Base-by-base conservation (phyloP, 768 basidiomycete species). In the Daedalea quercina region DNA sequence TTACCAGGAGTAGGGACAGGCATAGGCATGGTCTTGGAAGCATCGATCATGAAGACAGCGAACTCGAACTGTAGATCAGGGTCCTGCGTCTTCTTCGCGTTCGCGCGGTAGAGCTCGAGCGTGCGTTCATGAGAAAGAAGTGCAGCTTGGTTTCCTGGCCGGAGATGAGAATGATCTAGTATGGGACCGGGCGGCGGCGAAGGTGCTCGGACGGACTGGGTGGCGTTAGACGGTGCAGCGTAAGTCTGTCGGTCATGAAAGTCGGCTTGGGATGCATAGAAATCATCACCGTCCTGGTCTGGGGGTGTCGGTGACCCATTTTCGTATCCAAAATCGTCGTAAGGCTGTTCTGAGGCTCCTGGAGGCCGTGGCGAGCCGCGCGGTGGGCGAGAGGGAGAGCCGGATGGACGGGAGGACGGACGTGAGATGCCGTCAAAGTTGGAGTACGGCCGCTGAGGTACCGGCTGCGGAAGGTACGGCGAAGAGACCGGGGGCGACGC, bases 11-110 rank as follows among this genome's bases (percentile, higher is more conserved):
- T 85, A 15, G 73, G 77, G 2, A 71, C 72, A 3, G 90, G 90
- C 52, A 90, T 84, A 40, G 87, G 86, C 66, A 93, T 81, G 1
- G 87, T 83, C 70, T 95, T 96, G 46, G 93, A 90, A 46, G 94
- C 92, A 64, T 97, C 96, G 65, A 99, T 88, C 89, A 97, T 94
- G 77, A 98, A 97, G 9, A 94, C 91, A 37, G 95, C 92, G 60
- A 99, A 97, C 67, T 99, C 96, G 75, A 94, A 98, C 67, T 95
- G 94, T 52, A 97, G 74, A 63, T 97, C 92, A 0, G 95, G 94
- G 68, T 98, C 93, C 72, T 96, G 93, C 0, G 94, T 96, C 73
- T 98, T 98, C 74, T 95, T 96, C 28, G 95, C 96, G 69, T 99
- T 99, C 42, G 87, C 84, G 44, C 96, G 89, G 74, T 99, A 99